phyloP scores from a whole-genome alignment of 805 yeast species.

The Lipomyces japonicus region DNA sequence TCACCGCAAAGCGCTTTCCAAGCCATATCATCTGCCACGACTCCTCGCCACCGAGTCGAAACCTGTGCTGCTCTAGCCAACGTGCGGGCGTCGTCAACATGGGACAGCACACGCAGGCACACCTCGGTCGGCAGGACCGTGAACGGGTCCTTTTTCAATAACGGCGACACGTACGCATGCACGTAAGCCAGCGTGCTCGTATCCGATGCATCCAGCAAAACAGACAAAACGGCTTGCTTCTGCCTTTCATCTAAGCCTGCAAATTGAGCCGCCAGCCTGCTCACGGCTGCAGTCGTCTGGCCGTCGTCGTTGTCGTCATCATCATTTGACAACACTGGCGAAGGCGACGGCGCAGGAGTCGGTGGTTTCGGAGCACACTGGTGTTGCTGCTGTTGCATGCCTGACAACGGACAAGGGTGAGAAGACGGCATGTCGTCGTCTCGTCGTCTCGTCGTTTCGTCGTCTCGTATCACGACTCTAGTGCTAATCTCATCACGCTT shows the following conservation, averaged over 20 bases:
- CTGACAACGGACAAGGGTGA: too few relatives aligned
- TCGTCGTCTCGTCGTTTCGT: too few relatives aligned
- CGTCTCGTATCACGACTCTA: too few relatives aligned
- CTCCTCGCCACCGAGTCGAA: slow-evolving; percentile 66
- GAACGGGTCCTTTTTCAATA: slow-evolving; percentile 42
- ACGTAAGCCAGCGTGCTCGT: slow-evolving; percentile 24
- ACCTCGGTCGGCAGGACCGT: slow-evolving; percentile 70
- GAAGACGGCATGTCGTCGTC: too few relatives aligned
- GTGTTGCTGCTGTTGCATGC: too few relatives aligned
- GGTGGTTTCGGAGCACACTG: neutral
- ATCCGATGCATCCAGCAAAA: slow-evolving; percentile 28
- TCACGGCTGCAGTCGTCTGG: slow-evolving; percentile 3
- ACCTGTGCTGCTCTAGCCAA: slow-evolving; percentile 92
- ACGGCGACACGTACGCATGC: slow-evolving; percentile 37
- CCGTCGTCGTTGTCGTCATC: slow-evolving; percentile 1
- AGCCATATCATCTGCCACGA: slow-evolving; percentile 43
- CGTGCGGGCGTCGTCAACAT: slow-evolving; percentile 76
- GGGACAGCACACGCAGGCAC: slow-evolving; percentile 75
- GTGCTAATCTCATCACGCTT: too few relatives aligned
- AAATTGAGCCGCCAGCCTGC: slow-evolving; percentile 17
- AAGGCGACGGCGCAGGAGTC: neutral
- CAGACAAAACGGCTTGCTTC: slow-evolving; percentile 20
- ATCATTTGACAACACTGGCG: neutral
- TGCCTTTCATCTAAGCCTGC: slow-evolving; percentile 11
- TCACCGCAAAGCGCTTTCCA: slow-evolving; percentile 42